phyloP scores from a whole-genome alignment of 306 rosid genomes.

The Cotoneaster glaucophyllus region DNA sequence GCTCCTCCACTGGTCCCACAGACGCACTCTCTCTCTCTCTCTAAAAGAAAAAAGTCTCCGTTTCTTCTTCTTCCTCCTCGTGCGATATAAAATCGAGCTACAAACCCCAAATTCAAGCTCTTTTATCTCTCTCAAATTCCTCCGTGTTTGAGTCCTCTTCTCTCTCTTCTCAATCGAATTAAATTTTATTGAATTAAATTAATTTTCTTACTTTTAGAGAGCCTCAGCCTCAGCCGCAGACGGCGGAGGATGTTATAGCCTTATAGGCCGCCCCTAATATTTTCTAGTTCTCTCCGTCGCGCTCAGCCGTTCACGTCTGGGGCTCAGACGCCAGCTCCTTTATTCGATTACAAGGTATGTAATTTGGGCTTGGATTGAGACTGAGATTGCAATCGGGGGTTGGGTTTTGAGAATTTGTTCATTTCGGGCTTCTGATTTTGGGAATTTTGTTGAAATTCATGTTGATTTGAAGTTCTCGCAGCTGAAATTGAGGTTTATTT shows the following conservation, averaged over 20 bases:
- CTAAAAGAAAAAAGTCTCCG: background rate
- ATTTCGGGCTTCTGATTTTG: background rate
- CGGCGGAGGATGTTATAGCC: background rate
- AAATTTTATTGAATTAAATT: background rate
- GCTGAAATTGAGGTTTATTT: background rate
- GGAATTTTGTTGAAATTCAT: background rate
- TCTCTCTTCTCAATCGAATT: background rate
- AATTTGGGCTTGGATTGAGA: background rate
- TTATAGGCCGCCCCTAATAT: background rate
- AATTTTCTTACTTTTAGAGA: background rate
- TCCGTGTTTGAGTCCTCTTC: background rate
- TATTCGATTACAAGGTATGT: background rate
- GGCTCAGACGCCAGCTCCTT: background rate
- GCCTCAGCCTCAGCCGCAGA: background rate
- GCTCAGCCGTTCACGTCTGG: background rate
- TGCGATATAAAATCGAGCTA: constrained; percentile 6
- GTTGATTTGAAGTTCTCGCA: background rate
- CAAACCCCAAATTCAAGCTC: background rate
- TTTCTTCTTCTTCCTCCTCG: constrained; percentile 21
- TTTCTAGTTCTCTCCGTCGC: background rate
- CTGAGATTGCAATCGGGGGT: background rate
- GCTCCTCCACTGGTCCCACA: no score
- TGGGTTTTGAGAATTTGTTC: background rate
- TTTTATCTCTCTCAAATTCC: background rate
- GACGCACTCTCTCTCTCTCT: background rate